Evolutionary conservation across 352 stramenopile species (phyloP).

Genomic region (Plasmopara muralis): DNA sequence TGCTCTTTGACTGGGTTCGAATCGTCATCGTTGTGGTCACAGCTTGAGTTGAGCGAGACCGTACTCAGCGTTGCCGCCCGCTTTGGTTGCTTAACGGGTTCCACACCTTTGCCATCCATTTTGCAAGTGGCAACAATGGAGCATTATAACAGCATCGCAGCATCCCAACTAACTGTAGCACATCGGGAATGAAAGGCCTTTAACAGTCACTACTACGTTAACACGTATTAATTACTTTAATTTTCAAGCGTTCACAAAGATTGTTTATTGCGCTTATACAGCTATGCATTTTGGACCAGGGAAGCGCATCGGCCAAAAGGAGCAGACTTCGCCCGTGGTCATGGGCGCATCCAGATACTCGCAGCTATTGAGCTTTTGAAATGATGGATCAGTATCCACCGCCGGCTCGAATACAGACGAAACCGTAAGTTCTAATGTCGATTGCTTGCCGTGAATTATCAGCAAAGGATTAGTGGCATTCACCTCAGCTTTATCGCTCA

Average conservation of each 20-base stretch:
- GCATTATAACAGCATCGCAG: slow-evolving; percentile 7
- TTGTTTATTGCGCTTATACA: slow-evolving; percentile 7
- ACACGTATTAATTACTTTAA: background rate
- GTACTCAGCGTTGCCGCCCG: slow-evolving; percentile 15
- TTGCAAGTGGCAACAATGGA: slow-evolving; percentile 9
- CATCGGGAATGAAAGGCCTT: background rate
- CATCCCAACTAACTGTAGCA: slow-evolving; percentile 15
- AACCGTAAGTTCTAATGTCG: slow-evolving; percentile 16
- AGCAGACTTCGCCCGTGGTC: slow-evolving; percentile 22
- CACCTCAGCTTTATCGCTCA: background rate
- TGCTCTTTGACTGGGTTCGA: background rate
- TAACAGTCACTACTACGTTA: background rate
- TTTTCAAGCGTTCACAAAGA: slow-evolving; percentile 1
- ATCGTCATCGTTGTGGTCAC: slow-evolving; percentile 6
- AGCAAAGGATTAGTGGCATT: slow-evolving; percentile 8
- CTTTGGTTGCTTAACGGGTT: slow-evolving; percentile 3
- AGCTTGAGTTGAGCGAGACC: slow-evolving; percentile 23
- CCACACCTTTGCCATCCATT: slow-evolving; percentile 17
- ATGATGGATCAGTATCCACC: slow-evolving; percentile 1
- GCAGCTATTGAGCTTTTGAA: slow-evolving; percentile 15
- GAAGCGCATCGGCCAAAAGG: slow-evolving; percentile 3
- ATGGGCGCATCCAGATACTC: slow-evolving; percentile 33
- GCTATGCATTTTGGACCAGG: slow-evolving; percentile 12
- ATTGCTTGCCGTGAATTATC: slow-evolving; percentile 24
- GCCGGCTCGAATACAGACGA: background rate